Evolutionary conservation across 345 rosid species (phyloP), one percentile per base, ranked within the genome.

Genomic region (Hibiscus tridactylites): DNA sequence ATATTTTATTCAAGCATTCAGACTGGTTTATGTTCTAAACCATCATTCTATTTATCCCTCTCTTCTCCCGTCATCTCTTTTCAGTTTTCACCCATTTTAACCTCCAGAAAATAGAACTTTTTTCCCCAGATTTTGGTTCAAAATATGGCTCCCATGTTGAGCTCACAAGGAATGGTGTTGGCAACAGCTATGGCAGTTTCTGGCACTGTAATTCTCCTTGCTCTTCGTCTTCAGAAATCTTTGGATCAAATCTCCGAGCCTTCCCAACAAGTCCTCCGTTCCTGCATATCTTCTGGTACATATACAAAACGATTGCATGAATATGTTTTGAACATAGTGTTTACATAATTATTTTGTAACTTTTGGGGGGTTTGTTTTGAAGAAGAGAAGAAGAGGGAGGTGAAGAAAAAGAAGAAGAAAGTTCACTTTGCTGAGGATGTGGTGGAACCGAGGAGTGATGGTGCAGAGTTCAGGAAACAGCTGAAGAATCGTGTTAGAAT

Each of bases 161-260:
- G 81, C 71, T 86, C 89, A 26, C 96, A 90, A 28, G 89, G 86
- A 0, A 76, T 80, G 62, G 91, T 81, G 21, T 71, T 90, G 3
- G 91, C 92, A 70, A 86, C 91, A 0, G 92, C 92, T 81, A 86
- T 90, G 91, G 89, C 91, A 3, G 81, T 90, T 71, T 90, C 96
- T 39, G 91, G 96, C 76, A 88, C 92, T 16, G 86, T 90, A 53
- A 75, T 90, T 59, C 85, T 90, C 71, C 84, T 90, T 6, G 89
- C 89, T 71, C 46, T 88, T 35, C 86, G 90, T 73, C 87, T 85
- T 44, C 91, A 89, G 75, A 87, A 87, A 70, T 62, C 82, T 8
- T 57, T 75, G 26, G 76, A 74, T 64, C 82, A 76, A 29, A 76
- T 75, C 65, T 75, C 74, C 3, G 76, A 49, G 58, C 31, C 84